A percentile compares a stretch with the other conserved stretches of the same genome.
Evolutionary conservation across 1,284 basidiomycete genomes (phyloP).

Genomic region (Coniferiporia sulphurascens): DNA sequence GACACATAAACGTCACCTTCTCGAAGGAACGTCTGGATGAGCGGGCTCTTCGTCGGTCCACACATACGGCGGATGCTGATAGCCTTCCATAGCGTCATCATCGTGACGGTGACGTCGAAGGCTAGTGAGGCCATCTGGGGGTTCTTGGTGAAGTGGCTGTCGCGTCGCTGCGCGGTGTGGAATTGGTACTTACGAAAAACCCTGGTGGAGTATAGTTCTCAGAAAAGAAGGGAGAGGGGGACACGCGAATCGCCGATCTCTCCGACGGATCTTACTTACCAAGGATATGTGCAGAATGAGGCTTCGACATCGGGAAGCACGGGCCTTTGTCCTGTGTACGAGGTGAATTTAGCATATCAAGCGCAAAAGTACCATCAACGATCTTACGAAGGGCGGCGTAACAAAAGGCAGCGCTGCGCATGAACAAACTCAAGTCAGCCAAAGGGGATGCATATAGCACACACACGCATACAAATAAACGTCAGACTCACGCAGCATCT

Average conservation of each 20-base stretch:
- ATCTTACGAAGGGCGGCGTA: slow-evolving; percentile 51
- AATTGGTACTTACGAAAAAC: slow-evolving; percentile 55
- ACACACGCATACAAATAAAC: background rate
- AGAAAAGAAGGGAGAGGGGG: slow-evolving; percentile 18
- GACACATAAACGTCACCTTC: slow-evolving; percentile 53
- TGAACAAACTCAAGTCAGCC: slow-evolving; percentile 11
- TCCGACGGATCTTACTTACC: too few species aligned
- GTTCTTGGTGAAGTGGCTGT: slow-evolving; percentile 16
- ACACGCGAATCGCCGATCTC: too few species aligned
- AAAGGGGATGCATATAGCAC: background rate
- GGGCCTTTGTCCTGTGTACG: slow-evolving; percentile 42
- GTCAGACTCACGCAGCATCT: slow-evolving; percentile 64
- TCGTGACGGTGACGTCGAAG: slow-evolving; percentile 72
- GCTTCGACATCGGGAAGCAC: slow-evolving; percentile 75
- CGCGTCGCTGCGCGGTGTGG: too few species aligned
- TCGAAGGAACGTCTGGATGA: slow-evolving; percentile 76
- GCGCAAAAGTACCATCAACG: background rate
- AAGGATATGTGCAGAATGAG: slow-evolving; percentile 71
- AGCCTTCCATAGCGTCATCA: slow-evolving; percentile 73
- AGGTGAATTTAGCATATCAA: background rate
- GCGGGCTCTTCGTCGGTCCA: slow-evolving; percentile 67
- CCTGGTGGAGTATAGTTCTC: slow-evolving; percentile 34
- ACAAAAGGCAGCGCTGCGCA: slow-evolving; percentile 62
- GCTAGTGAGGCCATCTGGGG: slow-evolving; percentile 67
- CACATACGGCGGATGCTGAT: slow-evolving; percentile 65